These are phyloP conservation scores for Byssothecium circinans DNA, from an alignment of 2,329 filamentous ascomycete genomes.

Conservation along the genomic window DNA sequence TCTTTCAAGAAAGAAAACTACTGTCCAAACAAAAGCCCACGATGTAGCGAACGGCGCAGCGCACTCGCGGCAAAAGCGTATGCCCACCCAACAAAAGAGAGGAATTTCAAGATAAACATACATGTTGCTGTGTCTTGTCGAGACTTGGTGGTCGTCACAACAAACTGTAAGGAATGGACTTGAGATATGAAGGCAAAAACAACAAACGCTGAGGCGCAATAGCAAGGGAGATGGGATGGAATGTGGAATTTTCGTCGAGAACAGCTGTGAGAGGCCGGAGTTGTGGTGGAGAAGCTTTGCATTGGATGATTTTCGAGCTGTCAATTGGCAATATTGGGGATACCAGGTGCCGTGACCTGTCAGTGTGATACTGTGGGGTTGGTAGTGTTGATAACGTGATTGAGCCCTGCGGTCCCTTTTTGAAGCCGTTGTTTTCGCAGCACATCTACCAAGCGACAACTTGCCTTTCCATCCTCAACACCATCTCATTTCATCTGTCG, in stretches of 20 bases:
- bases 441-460: neutral
- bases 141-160: slow-evolving; percentile 40
- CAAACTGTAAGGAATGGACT: slow-evolving; percentile 40
- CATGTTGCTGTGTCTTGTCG: slow-evolving; percentile 30
- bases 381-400: neutral
- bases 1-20: neutral
- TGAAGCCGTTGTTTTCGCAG: neutral
- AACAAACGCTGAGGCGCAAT: slow-evolving; percentile 13
- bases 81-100: slow-evolving; percentile 13
- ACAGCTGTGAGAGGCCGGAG: neutral
- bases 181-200: slow-evolving; percentile 35
- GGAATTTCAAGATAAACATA: slow-evolving; percentile 30
- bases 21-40: slow-evolving; percentile 1
- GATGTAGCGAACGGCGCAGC: slow-evolving; percentile 20
- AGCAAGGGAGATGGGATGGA: slow-evolving; percentile 31
- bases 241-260: slow-evolving; percentile 14
- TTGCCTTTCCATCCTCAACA: neutral
- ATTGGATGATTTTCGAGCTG: neutral
- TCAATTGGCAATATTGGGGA: neutral
- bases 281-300: neutral
- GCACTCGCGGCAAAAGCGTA: slow-evolving; percentile 18
- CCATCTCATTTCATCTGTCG: neutral
- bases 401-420: too few species aligned
- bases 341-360: neutral
- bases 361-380: neutral